Percentiles rank a stretch among this genome's conserved stretches.
phyloP scores from a whole-genome alignment of 2,329 filamentous ascomycete genomes.

The Arthrobotrys conoides region DNA sequence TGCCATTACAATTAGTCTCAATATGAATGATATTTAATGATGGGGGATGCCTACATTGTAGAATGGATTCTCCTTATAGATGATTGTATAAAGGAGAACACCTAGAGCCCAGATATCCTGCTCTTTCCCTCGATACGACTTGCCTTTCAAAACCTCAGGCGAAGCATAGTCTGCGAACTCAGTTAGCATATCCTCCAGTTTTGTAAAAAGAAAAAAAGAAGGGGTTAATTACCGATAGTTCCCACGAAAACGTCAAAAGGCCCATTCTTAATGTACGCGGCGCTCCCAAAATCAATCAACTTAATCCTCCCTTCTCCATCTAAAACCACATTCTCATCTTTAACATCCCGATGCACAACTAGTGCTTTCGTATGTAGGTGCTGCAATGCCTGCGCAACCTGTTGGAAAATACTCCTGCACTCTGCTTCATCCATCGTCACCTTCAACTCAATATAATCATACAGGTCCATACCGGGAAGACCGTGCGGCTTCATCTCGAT shows the following conservation, averaged over 20 bases:
- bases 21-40: not conserved
- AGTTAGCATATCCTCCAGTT: not conserved
- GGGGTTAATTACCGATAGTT: conserved; percentile 80
- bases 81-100: conserved; percentile 96
- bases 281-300: conserved; percentile 97
- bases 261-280: conserved; percentile 97
- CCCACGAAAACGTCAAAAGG: conserved; percentile 99
- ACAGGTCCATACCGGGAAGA: conserved; percentile 96
- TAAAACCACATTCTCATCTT: conserved; percentile 97
- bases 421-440: conserved; percentile 97
- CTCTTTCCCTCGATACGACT: conserved; percentile 92
- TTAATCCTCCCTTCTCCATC: conserved; percentile 97
- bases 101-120: conserved; percentile 99
- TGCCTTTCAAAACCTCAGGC: conserved; percentile 94
- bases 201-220: conserved; percentile 43
- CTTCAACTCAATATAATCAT: conserved; percentile 97
- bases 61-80: conserved; percentile 99
- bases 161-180: conserved; percentile 87
- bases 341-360: conserved; percentile 98
- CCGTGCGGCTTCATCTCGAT: conserved; percentile 98
- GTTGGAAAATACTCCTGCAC: conserved; percentile 93
- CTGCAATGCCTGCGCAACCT: conserved; percentile 89
- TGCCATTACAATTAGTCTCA: conserved; percentile 25
- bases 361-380: conserved; percentile 91
- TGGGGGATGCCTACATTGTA: conserved; percentile 74